Base-by-base conservation (phyloP, 73 alveolate genomes). In the Symbiodinium pilosum region DNA sequence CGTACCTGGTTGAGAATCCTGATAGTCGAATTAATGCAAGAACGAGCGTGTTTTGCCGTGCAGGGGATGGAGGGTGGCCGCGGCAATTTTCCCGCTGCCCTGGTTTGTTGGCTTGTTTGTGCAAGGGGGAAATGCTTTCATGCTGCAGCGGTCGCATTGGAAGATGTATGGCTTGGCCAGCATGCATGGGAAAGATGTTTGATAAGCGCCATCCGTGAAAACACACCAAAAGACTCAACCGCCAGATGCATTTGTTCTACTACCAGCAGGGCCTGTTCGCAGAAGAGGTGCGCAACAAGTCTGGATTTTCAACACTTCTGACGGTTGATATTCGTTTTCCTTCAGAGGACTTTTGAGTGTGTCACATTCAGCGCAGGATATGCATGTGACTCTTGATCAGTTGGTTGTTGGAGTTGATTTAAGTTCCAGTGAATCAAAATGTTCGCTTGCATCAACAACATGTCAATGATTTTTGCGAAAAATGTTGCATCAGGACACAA, bases 181-280 rank as follows among this genome's bases (percentile, higher is more conserved):
- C 38, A 14, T 64, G 39, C 38, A 18, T 28, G 30, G 18, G 41
- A 30, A 64, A 4, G 2, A 20, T 38, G 24, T 64, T 64, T 1
- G 38, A 26, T 34, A 1, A 34, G 26, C 21, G 14, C 12, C 39
- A 38, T n/a, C 9, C 34, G 73, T 16, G 73, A 9, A 24, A 18
- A 24, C 34, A 24, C 26, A 24, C 73, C 71, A 30, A 54, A 14
- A 24, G n/a, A 24, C 26, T 54, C 73, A n/a, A 11, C 34, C 43
- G 85, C 85, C 85, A 73, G 85, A 73, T 73, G 85, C 85, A 73
- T 18, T 73, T 73, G 44, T 36, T 73, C 34, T 73, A 73, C 85
- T 36, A 73, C 44, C 85, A 73, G 85, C 85, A 73, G 43, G 85
- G 85, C 44, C 24, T 73, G 44, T 73, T 73, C 43, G 85, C 85